Evolutionary conservation across 1,284 basidiomycete species (phyloP).

Genomic region (Melampsora americana): DNA sequence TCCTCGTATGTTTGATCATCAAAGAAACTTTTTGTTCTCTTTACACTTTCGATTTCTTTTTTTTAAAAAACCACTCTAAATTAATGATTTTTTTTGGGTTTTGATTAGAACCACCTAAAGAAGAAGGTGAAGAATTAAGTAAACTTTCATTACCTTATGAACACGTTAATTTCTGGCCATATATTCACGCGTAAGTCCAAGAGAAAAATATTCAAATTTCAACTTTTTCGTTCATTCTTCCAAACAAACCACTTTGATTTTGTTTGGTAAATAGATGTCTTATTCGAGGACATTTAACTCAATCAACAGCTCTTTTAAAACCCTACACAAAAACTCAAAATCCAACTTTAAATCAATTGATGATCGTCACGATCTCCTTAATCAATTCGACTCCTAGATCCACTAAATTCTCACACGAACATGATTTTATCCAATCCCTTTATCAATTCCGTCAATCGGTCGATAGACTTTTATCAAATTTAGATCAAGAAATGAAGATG

Average conservation of each 20-base stretch:
- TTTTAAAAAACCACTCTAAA: background rate
- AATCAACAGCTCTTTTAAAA: conserved; percentile 30
- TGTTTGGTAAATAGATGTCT: conserved; percentile 40
- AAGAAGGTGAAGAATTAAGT: conserved; percentile 39
- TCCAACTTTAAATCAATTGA: conserved; percentile 41
- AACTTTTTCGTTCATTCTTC: background rate
- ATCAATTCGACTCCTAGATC: conserved; percentile 30
- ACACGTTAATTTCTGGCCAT: conserved; percentile 44
- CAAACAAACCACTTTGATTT: background rate
- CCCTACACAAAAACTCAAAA: conserved; percentile 38
- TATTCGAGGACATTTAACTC: conserved; percentile 39
- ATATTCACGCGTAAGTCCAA: conserved; percentile 42
- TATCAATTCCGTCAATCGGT: conserved; percentile 31
- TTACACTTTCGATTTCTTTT: background rate
- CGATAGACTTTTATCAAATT: conserved; percentile 13
- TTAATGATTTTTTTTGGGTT: background rate
- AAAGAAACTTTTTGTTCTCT: too few relatives aligned
- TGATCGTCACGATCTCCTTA: conserved; percentile 29
- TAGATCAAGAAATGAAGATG: conserved; percentile 47
- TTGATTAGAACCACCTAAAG: conserved; percentile 30
- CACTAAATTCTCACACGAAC: conserved; percentile 20
- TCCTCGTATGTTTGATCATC: conserved; percentile 29
- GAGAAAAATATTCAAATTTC: background rate
- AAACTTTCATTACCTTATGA: conserved; percentile 31
- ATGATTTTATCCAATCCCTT: conserved; percentile 9